Percentiles rank a stretch among this genome's conserved stretches.
phyloP scores from a whole-genome alignment of 768 basidiomycete species.

The Cystobasidium onofrii region DNA sequence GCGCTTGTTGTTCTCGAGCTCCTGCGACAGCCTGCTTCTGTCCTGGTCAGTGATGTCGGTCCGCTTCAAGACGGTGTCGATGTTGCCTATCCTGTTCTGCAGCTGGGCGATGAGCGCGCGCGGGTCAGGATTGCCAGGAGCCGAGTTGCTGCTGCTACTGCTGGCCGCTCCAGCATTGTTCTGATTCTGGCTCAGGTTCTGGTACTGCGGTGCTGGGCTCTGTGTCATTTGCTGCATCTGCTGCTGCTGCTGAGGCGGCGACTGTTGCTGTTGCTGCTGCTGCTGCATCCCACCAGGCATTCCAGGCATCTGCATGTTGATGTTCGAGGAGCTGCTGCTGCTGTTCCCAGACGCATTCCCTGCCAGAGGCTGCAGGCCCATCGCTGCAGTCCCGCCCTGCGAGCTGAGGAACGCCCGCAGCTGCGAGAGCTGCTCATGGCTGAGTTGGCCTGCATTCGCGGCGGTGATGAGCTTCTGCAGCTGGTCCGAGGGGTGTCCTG shows the following conservation, averaged over 20 bases:
- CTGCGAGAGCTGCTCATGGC: slow-evolving; percentile 20
- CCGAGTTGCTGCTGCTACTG: neutral
- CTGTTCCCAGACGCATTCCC: neutral
- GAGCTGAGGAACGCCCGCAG: neutral
- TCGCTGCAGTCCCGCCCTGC: neutral
- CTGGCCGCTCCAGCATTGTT: neutral
- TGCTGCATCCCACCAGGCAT: neutral
- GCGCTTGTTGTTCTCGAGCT: neutral
- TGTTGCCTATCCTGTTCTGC: slow-evolving; percentile 3
- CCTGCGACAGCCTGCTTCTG: neutral
- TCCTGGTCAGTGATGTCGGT: neutral
- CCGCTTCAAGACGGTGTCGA: slow-evolving; percentile 8
- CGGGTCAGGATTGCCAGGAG: neutral
- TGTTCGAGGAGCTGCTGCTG: neutral
- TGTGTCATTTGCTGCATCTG: slow-evolving; percentile 5
- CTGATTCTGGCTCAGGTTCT: neutral
- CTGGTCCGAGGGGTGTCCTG: neutral
- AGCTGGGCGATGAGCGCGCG: neutral
- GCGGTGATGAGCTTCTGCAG: slow-evolving; percentile 15
- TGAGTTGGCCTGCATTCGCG: slow-evolving; percentile 26
- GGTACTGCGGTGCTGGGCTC: slow-evolving; percentile 14
- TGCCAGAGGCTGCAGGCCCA: neutral
- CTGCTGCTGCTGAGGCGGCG: neutral
- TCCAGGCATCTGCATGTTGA: slow-evolving; percentile 1
- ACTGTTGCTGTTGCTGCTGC: neutral